phyloP scores from a whole-genome alignment of 2,329 filamentous ascomycete genomes.

The Nectriaceae sp. region DNA sequence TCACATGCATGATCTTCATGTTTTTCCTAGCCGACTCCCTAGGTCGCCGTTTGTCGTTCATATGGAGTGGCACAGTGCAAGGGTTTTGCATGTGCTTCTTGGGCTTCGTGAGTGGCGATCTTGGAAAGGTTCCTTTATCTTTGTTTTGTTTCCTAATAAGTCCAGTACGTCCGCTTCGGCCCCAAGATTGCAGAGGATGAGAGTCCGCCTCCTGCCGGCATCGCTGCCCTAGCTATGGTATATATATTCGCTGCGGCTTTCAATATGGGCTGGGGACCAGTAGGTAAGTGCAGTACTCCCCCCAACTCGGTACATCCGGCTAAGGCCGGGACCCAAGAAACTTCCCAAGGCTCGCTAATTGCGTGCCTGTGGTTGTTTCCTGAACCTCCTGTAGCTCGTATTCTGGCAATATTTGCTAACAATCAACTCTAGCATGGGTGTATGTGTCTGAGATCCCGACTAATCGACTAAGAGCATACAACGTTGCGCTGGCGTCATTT shows the following conservation, averaged over 20 bases:
- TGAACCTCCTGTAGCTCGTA: too few relatives aligned
- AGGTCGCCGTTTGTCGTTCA: slow-evolving; percentile 50
- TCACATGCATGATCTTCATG: slow-evolving; percentile 61
- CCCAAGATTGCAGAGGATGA: slow-evolving; percentile 36
- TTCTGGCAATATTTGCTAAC: background rate
- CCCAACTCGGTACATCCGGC: too few relatives aligned
- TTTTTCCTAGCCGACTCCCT: slow-evolving; percentile 65
- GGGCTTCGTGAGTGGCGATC: slow-evolving; percentile 41
- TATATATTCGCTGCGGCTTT: slow-evolving; percentile 66
- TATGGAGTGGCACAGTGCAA: slow-evolving; percentile 28
- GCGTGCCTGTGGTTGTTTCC: too few relatives aligned
- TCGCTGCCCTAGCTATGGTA: slow-evolving; percentile 59
- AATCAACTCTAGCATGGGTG: slow-evolving; percentile 20
- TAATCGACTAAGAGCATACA: slow-evolving; percentile 57
- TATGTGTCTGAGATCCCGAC: slow-evolving; percentile 65
- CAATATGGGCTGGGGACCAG: slow-evolving; percentile 64
- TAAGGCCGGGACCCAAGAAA: too few relatives aligned
- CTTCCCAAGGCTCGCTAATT: too few relatives aligned
- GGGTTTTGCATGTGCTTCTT: slow-evolving; percentile 58
- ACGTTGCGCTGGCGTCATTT: slow-evolving; percentile 61
- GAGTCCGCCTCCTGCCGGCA: slow-evolving; percentile 41
- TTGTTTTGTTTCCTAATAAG: background rate
- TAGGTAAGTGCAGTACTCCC: too few relatives aligned
- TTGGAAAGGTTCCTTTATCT: background rate
- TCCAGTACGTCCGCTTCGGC: slow-evolving; percentile 53